Percentiles rank a stretch among this genome's conserved stretches.
phyloP scores from a whole-genome alignment of 768 basidiomycete genomes.

The Mrakia gelida region DNA sequence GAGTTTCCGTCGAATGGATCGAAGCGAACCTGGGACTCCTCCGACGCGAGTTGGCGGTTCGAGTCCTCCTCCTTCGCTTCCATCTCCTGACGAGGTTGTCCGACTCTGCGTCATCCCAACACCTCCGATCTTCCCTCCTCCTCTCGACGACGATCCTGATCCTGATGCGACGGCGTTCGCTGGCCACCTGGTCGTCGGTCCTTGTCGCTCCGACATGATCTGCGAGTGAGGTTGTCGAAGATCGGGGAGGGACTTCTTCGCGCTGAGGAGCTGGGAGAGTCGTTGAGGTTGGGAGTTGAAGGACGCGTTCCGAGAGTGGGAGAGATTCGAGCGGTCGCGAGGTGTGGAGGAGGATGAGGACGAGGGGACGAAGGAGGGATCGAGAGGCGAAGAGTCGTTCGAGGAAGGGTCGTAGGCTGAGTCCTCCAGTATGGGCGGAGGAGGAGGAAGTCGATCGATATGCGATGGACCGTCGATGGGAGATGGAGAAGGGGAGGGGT shows the following conservation, averaged over 20 bases:
- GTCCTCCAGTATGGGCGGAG: neutral
- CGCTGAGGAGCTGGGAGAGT: slow-evolving; percentile 34
- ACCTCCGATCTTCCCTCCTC: neutral
- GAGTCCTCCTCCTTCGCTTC: neutral
- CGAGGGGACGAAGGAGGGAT: neutral
- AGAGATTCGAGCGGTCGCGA: neutral
- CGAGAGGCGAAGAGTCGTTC: neutral
- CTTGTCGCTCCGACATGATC: slow-evolving; percentile 44
- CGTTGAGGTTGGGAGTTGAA: slow-evolving; percentile 24
- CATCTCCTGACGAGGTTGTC: neutral
- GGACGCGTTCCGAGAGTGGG: slow-evolving; percentile 18
- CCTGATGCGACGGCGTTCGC: slow-evolving; percentile 13
- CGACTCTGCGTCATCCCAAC: neutral
- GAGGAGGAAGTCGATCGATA: neutral
- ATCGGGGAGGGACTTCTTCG: slow-evolving; percentile 85
- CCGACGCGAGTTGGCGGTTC: neutral
- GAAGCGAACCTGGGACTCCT: neutral
- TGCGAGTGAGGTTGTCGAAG: slow-evolving; percentile 54
- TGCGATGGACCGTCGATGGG: neutral
- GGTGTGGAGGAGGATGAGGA: neutral
- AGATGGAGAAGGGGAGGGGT: slow-evolving; percentile 17
- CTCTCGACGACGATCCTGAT: neutral
- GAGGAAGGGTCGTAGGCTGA: neutral
- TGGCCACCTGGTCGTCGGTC: slow-evolving; percentile 35
- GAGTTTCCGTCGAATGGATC: neutral